phyloP scores from a whole-genome alignment of 1,139 yeast species.

The Protomyces gravidus region DNA sequence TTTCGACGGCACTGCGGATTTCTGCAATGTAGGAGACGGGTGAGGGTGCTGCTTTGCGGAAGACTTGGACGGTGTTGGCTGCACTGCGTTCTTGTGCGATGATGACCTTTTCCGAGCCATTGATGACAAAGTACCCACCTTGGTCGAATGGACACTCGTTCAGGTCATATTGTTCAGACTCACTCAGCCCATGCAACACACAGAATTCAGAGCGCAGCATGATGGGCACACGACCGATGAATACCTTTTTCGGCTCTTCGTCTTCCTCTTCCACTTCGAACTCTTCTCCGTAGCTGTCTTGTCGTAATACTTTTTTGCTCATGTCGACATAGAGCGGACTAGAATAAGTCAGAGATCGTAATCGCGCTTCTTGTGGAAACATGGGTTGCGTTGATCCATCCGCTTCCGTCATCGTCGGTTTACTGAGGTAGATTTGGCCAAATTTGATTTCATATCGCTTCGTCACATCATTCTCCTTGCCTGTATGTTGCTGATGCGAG shows the following conservation, averaged over 20 bases:
- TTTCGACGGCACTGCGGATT: conserved; percentile 91
- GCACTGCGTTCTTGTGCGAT: conserved; percentile 99
- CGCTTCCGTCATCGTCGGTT: conserved; percentile 98
- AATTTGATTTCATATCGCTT: conserved; percentile 91
- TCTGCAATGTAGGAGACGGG: conserved; percentile 96
- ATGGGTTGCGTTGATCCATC: conserved; percentile 99
- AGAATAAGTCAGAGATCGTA: conserved; percentile 91
- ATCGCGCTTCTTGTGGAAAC: conserved; percentile 97
- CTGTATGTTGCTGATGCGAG: conserved; percentile 96
- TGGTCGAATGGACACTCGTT: conserved; percentile 95
- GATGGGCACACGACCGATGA: conserved; percentile 94
- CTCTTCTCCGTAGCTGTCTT: conserved; percentile 66
- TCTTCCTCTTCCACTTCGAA: conserved; percentile 67
- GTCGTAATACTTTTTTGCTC: conserved; percentile 81
- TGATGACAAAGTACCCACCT: conserved; percentile 98
- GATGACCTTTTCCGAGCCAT: conserved; percentile 95
- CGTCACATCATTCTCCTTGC: conserved; percentile 81
- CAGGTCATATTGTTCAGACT: conserved; percentile 87
- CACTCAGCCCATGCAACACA: conserved; percentile 86
- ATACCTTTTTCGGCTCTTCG: conserved; percentile 61
- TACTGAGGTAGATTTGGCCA: conserved; percentile 92
- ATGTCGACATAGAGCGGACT: conserved; percentile 95
- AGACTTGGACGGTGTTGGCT: conserved; percentile 96
- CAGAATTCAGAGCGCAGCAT: conserved; percentile 97
- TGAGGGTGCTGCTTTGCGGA: conserved; percentile 95